Evolutionary conservation across 2,329 filamentous ascomycete species (phyloP).

Genomic region (Eurotiales sp.): DNA sequence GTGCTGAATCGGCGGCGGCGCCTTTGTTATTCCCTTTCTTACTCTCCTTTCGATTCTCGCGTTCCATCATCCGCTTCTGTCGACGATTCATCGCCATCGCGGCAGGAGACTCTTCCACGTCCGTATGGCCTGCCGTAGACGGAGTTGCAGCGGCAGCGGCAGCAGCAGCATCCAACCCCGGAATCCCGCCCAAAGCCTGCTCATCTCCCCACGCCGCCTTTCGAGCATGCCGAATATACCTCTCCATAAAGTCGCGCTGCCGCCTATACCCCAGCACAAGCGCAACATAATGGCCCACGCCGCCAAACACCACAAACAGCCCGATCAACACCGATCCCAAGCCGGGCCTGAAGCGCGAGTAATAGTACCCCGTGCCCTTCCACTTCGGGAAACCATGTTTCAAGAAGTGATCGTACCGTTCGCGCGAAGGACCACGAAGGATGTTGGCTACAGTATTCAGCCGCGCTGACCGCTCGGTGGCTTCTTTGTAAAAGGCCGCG

Average conservation of each 20-base stretch:
- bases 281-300: conserved; percentile 80
- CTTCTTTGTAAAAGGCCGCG: conserved; percentile 72
- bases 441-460: conserved; percentile 82
- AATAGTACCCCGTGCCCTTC: conserved; percentile 99
- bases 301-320: conserved; percentile 76
- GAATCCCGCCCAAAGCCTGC: conserved; percentile 61
- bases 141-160: conserved; percentile 19
- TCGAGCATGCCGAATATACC: conserved; percentile 86
- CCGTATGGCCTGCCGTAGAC: conserved; percentile 40
- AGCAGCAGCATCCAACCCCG: conserved; percentile 54
- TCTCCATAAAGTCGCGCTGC: conserved; percentile 83
- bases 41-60: conserved; percentile 64
- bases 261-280: conserved; percentile 84
- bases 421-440: conserved; percentile 72
- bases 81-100: conserved; percentile 70
- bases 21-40: conserved; percentile 43
- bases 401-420: conserved; percentile 93
- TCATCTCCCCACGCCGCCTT: conserved; percentile 88
- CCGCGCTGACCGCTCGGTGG: conserved; percentile 76
- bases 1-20: conserved; percentile 16
- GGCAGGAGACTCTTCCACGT: conserved; percentile 46
- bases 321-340: conserved; percentile 79
- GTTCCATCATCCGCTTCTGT: conserved; percentile 84
- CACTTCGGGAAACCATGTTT: conserved; percentile 89
- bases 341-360: conserved; percentile 86